Base-by-base conservation (phyloP, 257 asterid genomes). In the Salvia miltiorrhiza region DNA sequence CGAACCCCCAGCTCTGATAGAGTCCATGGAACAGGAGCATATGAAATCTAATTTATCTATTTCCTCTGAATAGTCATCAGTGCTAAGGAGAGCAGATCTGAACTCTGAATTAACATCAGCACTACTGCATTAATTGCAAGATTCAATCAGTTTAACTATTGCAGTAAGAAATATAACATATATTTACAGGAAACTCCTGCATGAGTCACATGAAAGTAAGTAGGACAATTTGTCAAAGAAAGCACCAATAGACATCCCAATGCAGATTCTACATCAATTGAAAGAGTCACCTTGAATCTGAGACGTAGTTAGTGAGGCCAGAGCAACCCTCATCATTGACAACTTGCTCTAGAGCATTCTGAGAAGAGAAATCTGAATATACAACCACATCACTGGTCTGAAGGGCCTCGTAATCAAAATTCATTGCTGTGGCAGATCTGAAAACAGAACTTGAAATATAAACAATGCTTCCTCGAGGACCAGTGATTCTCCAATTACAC, bases 401-500 rank as follows among this genome's bases (percentile, higher is more conserved):
- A 63, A 88, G 88, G 78, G 83, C 75, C 73, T 67, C 70, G 74
- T 82, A 83, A 75, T 90, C 76, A 57, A 87, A 88, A 81, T 81
- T 63, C 83, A 64, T 77, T 62, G 97, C 82, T 23, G 84, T 66
- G 47, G 75, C 65, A 40, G 97, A 80, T 65, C 82, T 62, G 65
- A 82, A 80, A 69, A 83, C 74, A 48, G 97, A 89, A 75, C 86
- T 79, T 55, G 99, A 88, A 57, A 93, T 65, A 75, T 87, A 93
- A 19, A 84, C 76, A 48, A 84, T 56, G 67, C 78, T 83, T 76
- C 88, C 89, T 76, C 80, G 79, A 45, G 93, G 97, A 71, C 86
- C 59, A 48, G 59, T 67, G 73, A 93, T 87, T 52, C 80, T 82
- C 97, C 99, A 90, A 71, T 88, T 93, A 76, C 93, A 90, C 20